Percentiles rank a stretch among this genome's conserved stretches.
Evolutionary conservation across 2,329 filamentous ascomycete genomes (phyloP).

Genomic region (Pseudogymnoascus destructans): DNA sequence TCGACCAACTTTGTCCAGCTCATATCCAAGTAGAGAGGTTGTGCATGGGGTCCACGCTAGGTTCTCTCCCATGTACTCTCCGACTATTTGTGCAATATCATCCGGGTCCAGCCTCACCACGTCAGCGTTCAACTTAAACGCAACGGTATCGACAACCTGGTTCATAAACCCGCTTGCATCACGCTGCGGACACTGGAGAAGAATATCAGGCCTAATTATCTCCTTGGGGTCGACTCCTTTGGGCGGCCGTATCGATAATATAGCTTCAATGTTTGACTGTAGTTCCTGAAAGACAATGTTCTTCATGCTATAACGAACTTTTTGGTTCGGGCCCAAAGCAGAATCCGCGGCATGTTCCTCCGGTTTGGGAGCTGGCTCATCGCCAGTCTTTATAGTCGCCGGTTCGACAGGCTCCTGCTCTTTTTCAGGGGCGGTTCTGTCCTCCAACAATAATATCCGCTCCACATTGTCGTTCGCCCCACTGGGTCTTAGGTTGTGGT

Average conservation of each 20-base stretch:
- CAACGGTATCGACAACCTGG: constrained; percentile 48
- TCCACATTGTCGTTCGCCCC: constrained; percentile 7
- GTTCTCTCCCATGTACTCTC: constrained; percentile 55
- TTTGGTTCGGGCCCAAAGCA: neutral
- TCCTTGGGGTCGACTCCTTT: constrained; percentile 30
- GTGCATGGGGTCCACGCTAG: constrained; percentile 33
- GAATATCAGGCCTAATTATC: constrained; percentile 38
- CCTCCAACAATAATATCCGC: neutral
- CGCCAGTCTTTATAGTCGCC: neutral
- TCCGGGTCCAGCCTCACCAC: constrained; percentile 55
- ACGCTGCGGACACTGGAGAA: constrained; percentile 45
- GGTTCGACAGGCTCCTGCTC: neutral
- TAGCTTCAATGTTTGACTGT: neutral
- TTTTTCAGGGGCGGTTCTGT: neutral
- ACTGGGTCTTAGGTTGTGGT: constrained; percentile 33
- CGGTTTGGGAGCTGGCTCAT: neutral
- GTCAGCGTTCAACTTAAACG: constrained; percentile 48
- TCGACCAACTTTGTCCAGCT: constrained; percentile 41
- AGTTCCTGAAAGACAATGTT: neutral
- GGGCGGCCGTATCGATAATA: constrained; percentile 24
- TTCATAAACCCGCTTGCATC: constrained; percentile 43
- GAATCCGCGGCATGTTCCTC: neutral
- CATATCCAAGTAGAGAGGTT: constrained; percentile 43
- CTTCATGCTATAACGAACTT: neutral
- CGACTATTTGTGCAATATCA: constrained; percentile 56